Conservation (phyloP, 2,329 filamentous ascomycete genomes). For the Cercospora sp. region DNA sequence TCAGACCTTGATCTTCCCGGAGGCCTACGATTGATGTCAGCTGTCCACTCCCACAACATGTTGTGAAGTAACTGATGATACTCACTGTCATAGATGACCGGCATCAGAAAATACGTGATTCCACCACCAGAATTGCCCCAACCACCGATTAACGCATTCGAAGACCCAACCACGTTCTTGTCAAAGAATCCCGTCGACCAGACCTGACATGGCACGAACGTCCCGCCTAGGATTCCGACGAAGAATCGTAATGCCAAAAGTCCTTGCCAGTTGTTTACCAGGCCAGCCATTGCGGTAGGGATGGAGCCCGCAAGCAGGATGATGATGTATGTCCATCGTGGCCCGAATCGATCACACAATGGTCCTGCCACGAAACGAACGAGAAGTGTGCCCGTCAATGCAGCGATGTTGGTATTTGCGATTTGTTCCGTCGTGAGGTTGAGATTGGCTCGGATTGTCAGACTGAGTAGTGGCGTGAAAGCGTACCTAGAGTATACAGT, state of each 20-base stretch:
- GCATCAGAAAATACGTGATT: conserved; percentile 92
- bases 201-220: conserved; percentile 83
- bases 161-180: conserved; percentile 84
- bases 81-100: conserved; percentile 72
- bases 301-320: conserved; percentile 72
- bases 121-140: conserved; percentile 86
- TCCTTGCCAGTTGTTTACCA: conserved; percentile 65
- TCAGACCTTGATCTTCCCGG: conserved; percentile 58
- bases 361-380: conserved; percentile 77
- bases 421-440: conserved; percentile 68
- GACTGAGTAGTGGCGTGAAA: conserved; percentile 76
- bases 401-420: conserved; percentile 87
- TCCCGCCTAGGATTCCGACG: conserved; percentile 73
- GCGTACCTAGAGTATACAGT: conserved; percentile 62
- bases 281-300: conserved; percentile 79
- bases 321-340: conserved; percentile 73
- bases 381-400: conserved; percentile 71
- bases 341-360: conserved; percentile 77
- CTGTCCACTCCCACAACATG: background rate
- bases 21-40: conserved; percentile 47
- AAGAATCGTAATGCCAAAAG: conserved; percentile 74
- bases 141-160: conserved; percentile 79
- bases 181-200: conserved; percentile 93
- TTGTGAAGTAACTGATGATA: background rate
- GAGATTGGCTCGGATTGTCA: conserved; percentile 78